These are phyloP conservation scores for Neopestalotiopsis clavispora DNA, from an alignment of 2,329 filamentous ascomycete species.

Conservation along the genomic window DNA sequence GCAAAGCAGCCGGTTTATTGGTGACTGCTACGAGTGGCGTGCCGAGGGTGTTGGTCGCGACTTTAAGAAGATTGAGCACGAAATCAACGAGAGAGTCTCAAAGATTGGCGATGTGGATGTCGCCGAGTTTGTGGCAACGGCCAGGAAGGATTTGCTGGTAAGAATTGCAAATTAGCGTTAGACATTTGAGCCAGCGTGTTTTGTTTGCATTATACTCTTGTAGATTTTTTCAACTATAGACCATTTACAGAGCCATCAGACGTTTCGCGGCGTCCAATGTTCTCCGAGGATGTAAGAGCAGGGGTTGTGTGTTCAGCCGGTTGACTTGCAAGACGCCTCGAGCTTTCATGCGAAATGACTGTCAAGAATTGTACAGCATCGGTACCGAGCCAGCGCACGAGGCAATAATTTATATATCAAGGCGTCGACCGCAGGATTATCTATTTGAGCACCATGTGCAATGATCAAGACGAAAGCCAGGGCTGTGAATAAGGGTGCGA, in stretches of 20 bases:
- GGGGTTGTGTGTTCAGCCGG: too few relatives aligned
- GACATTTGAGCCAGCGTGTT: background rate
- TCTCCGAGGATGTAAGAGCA: too few relatives aligned
- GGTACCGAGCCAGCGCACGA: too few relatives aligned
- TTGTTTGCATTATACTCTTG: background rate
- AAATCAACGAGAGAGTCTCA: background rate
- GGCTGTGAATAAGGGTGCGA: too few relatives aligned
- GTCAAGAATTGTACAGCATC: too few relatives aligned
- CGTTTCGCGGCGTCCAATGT: too few relatives aligned
- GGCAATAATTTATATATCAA: too few relatives aligned
- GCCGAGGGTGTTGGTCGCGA: conserved; percentile 10
- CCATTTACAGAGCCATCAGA: background rate
- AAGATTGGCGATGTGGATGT: conserved; percentile 10
- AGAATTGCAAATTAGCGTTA: background rate
- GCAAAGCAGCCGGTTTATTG: conserved; percentile 17
- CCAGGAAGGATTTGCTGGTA: background rate
- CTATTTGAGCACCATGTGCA: too few relatives aligned
- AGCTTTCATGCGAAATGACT: too few relatives aligned
- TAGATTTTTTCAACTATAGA: background rate
- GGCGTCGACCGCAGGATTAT: too few relatives aligned
- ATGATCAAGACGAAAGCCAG: too few relatives aligned
- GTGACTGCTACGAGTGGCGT: conserved; percentile 17
- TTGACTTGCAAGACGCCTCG: too few relatives aligned
- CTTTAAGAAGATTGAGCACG: conserved; percentile 11
- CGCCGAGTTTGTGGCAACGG: background rate